phyloP scores from a whole-genome alignment of 2,329 filamentous ascomycete species.

The Cryphonectria nitschkei region DNA sequence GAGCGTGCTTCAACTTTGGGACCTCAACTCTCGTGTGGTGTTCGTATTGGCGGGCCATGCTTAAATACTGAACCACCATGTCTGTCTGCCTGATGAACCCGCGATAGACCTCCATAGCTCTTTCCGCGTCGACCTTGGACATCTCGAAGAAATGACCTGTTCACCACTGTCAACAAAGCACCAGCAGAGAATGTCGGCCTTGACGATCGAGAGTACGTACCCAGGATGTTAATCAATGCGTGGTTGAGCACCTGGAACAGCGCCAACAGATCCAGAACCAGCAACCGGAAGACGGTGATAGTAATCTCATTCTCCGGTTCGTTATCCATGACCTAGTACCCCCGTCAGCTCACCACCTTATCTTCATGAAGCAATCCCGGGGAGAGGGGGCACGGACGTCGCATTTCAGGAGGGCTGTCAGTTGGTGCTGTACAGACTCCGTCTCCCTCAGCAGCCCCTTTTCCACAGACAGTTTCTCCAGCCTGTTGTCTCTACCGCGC shows the following conservation, averaged over 20 bases:
- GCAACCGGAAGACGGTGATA: slow-evolving; percentile 85
- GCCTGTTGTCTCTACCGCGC: slow-evolving; percentile 74
- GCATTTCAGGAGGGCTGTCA: slow-evolving; percentile 83
- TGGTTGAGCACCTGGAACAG: slow-evolving; percentile 96
- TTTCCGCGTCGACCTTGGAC: slow-evolving; percentile 90
- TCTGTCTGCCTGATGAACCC: slow-evolving; percentile 92
- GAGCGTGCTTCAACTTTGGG: slow-evolving; percentile 95
- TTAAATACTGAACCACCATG: slow-evolving; percentile 86
- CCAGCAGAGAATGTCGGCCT: background rate
- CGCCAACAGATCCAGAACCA: slow-evolving; percentile 86
- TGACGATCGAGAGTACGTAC: slow-evolving; percentile 55
- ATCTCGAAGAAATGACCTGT: slow-evolving; percentile 97
- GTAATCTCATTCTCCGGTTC: slow-evolving; percentile 97
- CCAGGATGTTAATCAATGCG: slow-evolving; percentile 93
- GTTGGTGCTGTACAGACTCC: slow-evolving; percentile 85
- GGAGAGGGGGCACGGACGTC: slow-evolving; percentile 63
- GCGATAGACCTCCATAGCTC: slow-evolving; percentile 89
- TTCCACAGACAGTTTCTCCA: slow-evolving; percentile 86
- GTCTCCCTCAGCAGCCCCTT: slow-evolving; percentile 93
- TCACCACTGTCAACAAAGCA: slow-evolving; percentile 32
- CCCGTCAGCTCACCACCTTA: slow-evolving; percentile 16
- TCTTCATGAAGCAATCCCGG: background rate
- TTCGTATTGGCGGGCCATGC: slow-evolving; percentile 85
- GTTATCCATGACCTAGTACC: slow-evolving; percentile 69
- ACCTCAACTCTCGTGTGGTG: slow-evolving; percentile 92